Evolutionary conservation across 306 rosid genomes (phyloP).

Genomic region (Cicer pinnatifidum): DNA sequence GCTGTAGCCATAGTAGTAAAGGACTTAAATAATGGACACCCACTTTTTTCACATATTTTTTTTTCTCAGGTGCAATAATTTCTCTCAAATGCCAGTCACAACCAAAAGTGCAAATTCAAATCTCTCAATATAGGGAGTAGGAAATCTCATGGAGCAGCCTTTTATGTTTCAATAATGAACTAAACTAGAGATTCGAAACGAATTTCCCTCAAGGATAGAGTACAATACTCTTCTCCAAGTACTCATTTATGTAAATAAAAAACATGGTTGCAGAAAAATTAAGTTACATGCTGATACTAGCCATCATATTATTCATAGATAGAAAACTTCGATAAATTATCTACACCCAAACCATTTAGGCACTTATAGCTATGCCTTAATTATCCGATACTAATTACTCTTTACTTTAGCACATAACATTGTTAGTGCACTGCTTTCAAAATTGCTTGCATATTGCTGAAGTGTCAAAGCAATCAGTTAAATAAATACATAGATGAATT

Average conservation of each 20-base stretch:
- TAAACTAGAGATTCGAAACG: neutral
- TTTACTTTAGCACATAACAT: neutral
- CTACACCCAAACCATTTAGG: slow-evolving; percentile 11
- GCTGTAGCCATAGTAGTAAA: too few species aligned
- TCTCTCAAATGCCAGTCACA: neutral
- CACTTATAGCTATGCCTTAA: slow-evolving; percentile 20
- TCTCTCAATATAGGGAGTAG: neutral
- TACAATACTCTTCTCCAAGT: neutral
- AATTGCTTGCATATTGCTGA: slow-evolving; percentile 38
- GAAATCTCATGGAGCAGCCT: neutral
- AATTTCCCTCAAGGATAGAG: neutral
- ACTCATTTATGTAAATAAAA: neutral
- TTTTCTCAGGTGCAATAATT: neutral
- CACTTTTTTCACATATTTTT: too few species aligned
- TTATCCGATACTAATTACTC: slow-evolving; percentile 4
- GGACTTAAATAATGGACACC: too few species aligned
- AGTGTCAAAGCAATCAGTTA: slow-evolving; percentile 22
- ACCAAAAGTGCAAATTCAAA: neutral
- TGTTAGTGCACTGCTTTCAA: slow-evolving; percentile 35
- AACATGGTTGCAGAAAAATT: neutral
- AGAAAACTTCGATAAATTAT: slow-evolving; percentile 11
- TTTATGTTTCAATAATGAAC: neutral
- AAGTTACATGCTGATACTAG: neutral
- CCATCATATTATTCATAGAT: slow-evolving; percentile 2
- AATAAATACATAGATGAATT: slow-evolving; percentile 31